Percentiles rank a stretch among this genome's conserved stretches.
Conservation (phyloP, 805 yeast species). For the Suhomyces sp. region DNA sequence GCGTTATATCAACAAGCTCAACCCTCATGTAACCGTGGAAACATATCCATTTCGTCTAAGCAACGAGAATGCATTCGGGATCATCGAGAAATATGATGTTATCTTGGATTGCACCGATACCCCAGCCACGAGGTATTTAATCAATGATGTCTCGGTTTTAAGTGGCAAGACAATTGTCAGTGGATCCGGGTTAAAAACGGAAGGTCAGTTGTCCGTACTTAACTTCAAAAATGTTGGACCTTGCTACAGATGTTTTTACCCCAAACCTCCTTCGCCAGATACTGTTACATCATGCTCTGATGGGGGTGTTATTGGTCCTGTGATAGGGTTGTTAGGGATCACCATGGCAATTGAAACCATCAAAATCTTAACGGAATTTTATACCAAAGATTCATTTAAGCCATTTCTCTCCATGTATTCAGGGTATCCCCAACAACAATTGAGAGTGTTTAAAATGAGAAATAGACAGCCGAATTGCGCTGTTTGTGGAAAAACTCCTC, state of each 20-base stretch:
- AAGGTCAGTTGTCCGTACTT: slow-evolving; percentile 82
- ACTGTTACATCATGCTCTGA: slow-evolving; percentile 84
- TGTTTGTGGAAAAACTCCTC: slow-evolving; percentile 59
- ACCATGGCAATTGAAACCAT: slow-evolving; percentile 88
- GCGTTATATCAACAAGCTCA: slow-evolving; percentile 49
- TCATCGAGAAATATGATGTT: slow-evolving; percentile 66
- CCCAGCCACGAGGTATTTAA: slow-evolving; percentile 81
- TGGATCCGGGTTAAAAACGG: slow-evolving; percentile 88
- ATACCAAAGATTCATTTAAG: slow-evolving; percentile 49
- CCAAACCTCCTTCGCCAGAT: slow-evolving; percentile 84
- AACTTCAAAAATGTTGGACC: slow-evolving; percentile 74
- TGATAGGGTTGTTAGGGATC: slow-evolving; percentile 88
- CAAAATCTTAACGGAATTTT: slow-evolving; percentile 63
- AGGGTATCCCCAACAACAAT: slow-evolving; percentile 63
- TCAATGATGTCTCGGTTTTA: slow-evolving; percentile 79
- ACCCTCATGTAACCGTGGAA: slow-evolving; percentile 62
- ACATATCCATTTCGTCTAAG: slow-evolving; percentile 54
- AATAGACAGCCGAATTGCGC: slow-evolving; percentile 57
- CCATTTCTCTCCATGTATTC: slow-evolving; percentile 72
- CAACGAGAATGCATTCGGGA: slow-evolving; percentile 58
- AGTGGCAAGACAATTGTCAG: slow-evolving; percentile 73
- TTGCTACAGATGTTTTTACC: slow-evolving; percentile 92
- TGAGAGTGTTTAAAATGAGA: slow-evolving; percentile 80
- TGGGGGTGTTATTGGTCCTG: slow-evolving; percentile 94
- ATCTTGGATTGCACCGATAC: slow-evolving; percentile 94